Evolutionary conservation across 768 basidiomycete species (phyloP).

Genomic region (Mrakia gelida): DNA sequence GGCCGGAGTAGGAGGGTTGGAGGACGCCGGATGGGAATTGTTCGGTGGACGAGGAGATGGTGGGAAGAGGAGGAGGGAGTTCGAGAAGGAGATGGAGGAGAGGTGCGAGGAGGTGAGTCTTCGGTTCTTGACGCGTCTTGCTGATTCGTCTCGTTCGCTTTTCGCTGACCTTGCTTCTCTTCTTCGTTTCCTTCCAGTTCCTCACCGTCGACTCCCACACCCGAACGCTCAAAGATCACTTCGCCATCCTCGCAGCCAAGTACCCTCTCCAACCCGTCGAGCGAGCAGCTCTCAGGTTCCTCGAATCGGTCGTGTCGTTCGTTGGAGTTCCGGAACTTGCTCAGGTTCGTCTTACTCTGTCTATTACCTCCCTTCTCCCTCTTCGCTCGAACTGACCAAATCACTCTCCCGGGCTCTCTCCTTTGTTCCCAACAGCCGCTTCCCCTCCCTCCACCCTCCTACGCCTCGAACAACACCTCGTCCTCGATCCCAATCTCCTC

Average conservation of each 20-base stretch:
- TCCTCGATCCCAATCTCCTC: constrained; percentile 13
- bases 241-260: neutral
- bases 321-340: constrained; percentile 17
- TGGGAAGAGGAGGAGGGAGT: constrained; percentile 17
- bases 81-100: constrained; percentile 30
- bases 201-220: constrained; percentile 22
- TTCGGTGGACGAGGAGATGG: neutral
- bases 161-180: neutral
- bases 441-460: neutral
- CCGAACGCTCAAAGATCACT: constrained; percentile 5
- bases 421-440: neutral
- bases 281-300: constrained; percentile 16
- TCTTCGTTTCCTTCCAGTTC: neutral
- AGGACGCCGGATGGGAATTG: constrained; percentile 19
- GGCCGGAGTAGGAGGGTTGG: neutral
- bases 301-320: constrained; percentile 2
- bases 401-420: neutral
- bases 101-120: constrained; percentile 23
- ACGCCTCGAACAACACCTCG: neutral
- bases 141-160: neutral
- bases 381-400: neutral
- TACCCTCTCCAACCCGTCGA: constrained; percentile 12
- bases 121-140: neutral
- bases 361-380: neutral
- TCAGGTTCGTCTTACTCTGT: neutral